Evolutionary conservation across 1,284 basidiomycete species (phyloP).

Genomic region (Trametes sp.): DNA sequence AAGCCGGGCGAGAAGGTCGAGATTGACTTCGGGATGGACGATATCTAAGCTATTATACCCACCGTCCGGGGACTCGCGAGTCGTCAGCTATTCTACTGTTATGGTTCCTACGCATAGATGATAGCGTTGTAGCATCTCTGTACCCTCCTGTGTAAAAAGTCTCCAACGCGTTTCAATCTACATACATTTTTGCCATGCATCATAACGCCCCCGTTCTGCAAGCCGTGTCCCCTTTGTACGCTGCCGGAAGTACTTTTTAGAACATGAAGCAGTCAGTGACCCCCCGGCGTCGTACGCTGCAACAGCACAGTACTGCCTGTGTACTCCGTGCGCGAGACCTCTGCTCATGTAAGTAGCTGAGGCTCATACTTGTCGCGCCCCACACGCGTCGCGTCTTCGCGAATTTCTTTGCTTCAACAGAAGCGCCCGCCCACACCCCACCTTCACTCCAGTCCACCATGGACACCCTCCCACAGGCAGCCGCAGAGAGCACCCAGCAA

Average conservation of each 20-base stretch:
- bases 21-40: slow-evolving; percentile 87
- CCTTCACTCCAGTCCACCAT: slow-evolving; percentile 4
- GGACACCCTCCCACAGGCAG: slow-evolving; percentile 1
- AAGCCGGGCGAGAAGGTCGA: slow-evolving; percentile 98
- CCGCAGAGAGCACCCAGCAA: neutral
- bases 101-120: slow-evolving; percentile 8
- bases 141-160: slow-evolving; percentile 12
- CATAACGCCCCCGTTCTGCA: no score
- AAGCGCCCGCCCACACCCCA: slow-evolving; percentile 3
- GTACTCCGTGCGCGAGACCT: no score
- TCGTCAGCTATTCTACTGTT: neutral
- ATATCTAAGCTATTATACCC: slow-evolving; percentile 61
- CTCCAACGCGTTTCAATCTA: neutral
- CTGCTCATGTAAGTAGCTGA: no score
- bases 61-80: neutral
- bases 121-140: slow-evolving; percentile 20
- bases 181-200: neutral
- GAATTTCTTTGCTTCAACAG: slow-evolving; percentile 1
- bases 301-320: no score
- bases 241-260: neutral
- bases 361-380: slow-evolving; percentile 9
- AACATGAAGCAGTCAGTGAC: neutral
- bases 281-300: no score
- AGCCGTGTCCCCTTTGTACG: no score
- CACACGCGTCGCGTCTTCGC: slow-evolving; percentile 15